These are phyloP conservation scores for Closterium sp. DNA, from an alignment of 139 green algal species.

Conservation along the genomic window DNA sequence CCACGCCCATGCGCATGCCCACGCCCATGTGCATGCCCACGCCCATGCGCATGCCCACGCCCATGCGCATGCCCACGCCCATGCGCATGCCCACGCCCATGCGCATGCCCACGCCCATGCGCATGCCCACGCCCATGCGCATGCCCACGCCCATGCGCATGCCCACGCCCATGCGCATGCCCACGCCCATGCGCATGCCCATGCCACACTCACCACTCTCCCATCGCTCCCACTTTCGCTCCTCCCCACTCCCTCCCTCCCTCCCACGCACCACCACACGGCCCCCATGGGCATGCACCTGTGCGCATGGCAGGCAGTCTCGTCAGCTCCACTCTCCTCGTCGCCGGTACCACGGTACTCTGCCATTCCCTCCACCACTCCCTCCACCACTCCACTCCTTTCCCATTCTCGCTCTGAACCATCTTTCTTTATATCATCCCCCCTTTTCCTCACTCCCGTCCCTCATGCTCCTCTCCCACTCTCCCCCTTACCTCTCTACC, in stretches of 20 bases:
- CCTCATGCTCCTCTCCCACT: not conserved
- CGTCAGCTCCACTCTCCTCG: constrained; percentile 14
- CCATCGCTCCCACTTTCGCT: not conserved
- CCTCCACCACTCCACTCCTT: not conserved
- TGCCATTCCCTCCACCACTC: not conserved
- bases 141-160: no score
- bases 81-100: no score
- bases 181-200: not conserved
- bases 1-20: no score
- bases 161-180: no score
- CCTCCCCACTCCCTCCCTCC: not conserved
- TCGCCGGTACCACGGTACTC: constrained; percentile 27
- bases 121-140: no score
- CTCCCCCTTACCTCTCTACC: not conserved
- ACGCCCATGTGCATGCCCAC: no score
- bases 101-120: no score
- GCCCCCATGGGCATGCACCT: not conserved
- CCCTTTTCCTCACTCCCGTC: not conserved
- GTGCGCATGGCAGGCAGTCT: constrained; percentile 9
- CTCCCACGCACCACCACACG: not conserved
- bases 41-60: no score
- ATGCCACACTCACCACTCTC: not conserved
- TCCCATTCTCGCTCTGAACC: not conserved
- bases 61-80: no score
- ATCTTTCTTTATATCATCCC: not conserved